These are phyloP conservation scores for Gaertneriomyces semiglobifer DNA, from an alignment of 192 early-diverging fungal genomes.

Conservation along the genomic window DNA sequence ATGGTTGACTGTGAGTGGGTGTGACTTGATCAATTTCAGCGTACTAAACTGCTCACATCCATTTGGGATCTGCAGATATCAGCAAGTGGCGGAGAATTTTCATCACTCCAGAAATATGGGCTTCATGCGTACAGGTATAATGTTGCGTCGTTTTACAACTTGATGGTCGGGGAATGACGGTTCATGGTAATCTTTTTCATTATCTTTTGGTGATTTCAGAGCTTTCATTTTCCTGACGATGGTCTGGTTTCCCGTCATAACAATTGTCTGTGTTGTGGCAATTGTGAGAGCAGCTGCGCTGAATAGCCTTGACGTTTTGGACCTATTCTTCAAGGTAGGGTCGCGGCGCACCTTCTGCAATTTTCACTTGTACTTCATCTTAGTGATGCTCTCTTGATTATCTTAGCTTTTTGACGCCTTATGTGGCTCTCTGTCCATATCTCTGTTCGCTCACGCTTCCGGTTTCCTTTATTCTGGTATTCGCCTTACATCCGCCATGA, in stretches of 20 bases:
- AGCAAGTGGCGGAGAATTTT: background rate
- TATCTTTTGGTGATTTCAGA: background rate
- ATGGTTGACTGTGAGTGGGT: conserved; percentile 13
- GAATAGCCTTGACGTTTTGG: conserved; percentile 3
- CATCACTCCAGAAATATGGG: background rate
- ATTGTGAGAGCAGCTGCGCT: conserved; percentile 7
- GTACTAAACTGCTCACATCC: too few species aligned
- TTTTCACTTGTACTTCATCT: background rate
- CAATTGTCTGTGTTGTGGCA: conserved; percentile 3
- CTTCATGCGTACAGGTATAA: background rate
- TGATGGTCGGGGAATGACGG: background rate
- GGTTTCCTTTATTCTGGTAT: conserved; percentile 11
- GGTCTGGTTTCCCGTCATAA: conserved; percentile 11
- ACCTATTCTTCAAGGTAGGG: conserved; percentile 8
- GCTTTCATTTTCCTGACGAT: conserved; percentile 12
- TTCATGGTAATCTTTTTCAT: background rate
- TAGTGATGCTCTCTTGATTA: background rate
- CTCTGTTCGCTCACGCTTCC: conserved; percentile 2
- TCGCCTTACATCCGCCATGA: conserved; percentile 3
- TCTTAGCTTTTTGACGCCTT: conserved; percentile 4
- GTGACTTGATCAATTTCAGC: background rate
- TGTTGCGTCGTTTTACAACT: background rate
- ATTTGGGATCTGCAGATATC: background rate
- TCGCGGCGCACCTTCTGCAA: background rate
- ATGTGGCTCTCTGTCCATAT: conserved; percentile 7